These are phyloP conservation scores for Terfezia claveryi DNA, from an alignment of 495 filamentous ascomycete genomes.

Conservation along the genomic window DNA sequence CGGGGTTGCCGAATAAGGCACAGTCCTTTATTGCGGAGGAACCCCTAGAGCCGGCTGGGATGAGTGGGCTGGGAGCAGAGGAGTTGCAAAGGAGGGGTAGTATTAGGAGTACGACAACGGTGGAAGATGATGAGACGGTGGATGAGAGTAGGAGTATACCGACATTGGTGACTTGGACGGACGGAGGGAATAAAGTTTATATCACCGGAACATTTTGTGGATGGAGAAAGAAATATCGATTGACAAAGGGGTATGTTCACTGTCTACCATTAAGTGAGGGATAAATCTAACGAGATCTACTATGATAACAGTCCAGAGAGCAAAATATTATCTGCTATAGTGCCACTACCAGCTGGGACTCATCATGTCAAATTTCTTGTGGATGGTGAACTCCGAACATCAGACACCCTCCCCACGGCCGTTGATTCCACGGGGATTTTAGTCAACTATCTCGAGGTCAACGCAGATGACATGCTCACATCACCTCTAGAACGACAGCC, in stretches of 20 bases:
- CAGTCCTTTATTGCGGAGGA: neutral
- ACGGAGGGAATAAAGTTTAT: constrained; percentile 56
- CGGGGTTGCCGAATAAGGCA: neutral
- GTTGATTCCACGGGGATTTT: constrained; percentile 93
- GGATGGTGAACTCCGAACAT: constrained; percentile 75
- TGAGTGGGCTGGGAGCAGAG: neutral
- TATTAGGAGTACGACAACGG: constrained; percentile 47
- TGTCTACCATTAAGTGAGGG: neutral
- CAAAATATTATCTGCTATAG: constrained; percentile 40
- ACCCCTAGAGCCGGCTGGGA: neutral
- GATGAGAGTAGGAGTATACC: constrained; percentile 47
- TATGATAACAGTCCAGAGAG: constrained; percentile 10
- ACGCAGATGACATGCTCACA: constrained; percentile 38
- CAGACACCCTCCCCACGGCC: constrained; percentile 68
- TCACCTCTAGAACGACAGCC: constrained; percentile 27
- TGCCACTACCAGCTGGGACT: constrained; percentile 72
- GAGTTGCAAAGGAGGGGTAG: constrained; percentile 9
- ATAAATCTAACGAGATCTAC: constrained; percentile 5
- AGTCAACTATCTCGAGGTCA: constrained; percentile 93
- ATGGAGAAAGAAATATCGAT: constrained; percentile 77
- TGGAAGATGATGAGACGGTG: constrained; percentile 56
- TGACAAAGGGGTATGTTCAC: constrained; percentile 49
- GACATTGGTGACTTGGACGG: constrained; percentile 61
- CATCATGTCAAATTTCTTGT: constrained; percentile 95
- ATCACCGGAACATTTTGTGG: constrained; percentile 91